Evolutionary conservation across 164 flowering plant genomes (phyloP), one percentile per base, ranked within the genome.

Genomic region (Sextonia rubra): DNA sequence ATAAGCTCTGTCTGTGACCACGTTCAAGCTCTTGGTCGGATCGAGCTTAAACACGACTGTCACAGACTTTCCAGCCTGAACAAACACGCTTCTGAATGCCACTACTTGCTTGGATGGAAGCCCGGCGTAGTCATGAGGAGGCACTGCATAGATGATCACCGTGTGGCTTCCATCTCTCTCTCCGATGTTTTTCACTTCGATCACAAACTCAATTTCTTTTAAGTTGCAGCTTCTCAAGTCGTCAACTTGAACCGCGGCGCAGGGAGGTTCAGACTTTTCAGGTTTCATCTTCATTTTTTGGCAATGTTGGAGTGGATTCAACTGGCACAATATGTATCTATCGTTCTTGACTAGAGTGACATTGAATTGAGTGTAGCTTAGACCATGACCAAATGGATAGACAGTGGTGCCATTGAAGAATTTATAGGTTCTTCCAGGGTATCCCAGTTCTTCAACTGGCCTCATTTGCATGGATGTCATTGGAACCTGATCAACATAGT

Each of bases 391-490:
- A 49, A 88, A 92, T 0, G 89, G 89, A 71, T 74, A 91, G 12
- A 92, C 87, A 14, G 87, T 85, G 0, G 87, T 84, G 14, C 98
- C 98, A 44, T 78, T 86, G 79, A 84, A 92, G 80, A 92, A 91
- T 37, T 90, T 67, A 77, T 92, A 89, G 32, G 98, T 92, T 44
- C 98, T 77, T 4, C 96, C 96, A 2, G 96, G 94, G 66, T 91
- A 92, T 26, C 86, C 89, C 64, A 79, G 69, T 25, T 69, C 32
- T 37, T 87, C 82, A 73, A 77, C 65, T 1, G 90, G 82, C 48
- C 92, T 75, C 84, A 91, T 68, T 18, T 56, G 83, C 96, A 92
- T 90, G 56, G 82, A 76, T 55, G 94, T 89, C 98, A 92, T 91
- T 8, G 94, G 89, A n/a, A 82, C 73, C 65, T 82, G 80, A 1